phyloP scores from a whole-genome alignment of 2,329 filamentous ascomycete species.

The Metarhizium rileyi region DNA sequence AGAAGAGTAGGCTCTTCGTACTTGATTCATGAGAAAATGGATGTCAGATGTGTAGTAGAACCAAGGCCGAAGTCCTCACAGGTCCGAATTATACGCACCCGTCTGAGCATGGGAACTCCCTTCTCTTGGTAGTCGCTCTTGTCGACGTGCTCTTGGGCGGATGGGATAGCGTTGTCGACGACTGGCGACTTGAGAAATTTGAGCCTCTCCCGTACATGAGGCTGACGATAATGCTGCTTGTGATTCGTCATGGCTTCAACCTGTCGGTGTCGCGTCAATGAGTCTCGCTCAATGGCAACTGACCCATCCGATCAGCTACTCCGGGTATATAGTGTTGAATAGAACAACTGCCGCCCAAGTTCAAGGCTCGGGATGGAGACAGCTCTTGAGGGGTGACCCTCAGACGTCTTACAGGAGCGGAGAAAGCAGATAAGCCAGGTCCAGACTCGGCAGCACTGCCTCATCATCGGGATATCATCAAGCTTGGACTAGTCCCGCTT shows the following conservation, averaged over 20 bases:
- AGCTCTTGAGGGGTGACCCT: too few relatives aligned
- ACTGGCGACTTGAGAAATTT: conserved; percentile 23
- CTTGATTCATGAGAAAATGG: conserved; percentile 47
- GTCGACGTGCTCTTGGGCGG: background rate
- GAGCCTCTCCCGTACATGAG: conserved; percentile 16
- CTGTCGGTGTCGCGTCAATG: too few relatives aligned
- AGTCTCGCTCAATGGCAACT: too few relatives aligned
- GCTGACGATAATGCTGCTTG: conserved; percentile 2
- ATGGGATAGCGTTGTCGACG: conserved; percentile 1
- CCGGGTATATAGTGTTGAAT: too few relatives aligned
- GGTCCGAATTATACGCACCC: conserved; percentile 18
- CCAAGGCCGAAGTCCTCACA: conserved; percentile 25
- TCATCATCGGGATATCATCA: too few relatives aligned
- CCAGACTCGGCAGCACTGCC: too few relatives aligned
- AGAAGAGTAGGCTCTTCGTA: conserved; percentile 26
- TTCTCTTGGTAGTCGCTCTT: conserved; percentile 2
- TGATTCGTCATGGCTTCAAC: conserved; percentile 10
- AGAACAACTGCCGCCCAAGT: too few relatives aligned
- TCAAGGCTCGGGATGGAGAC: too few relatives aligned
- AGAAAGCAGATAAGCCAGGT: too few relatives aligned
- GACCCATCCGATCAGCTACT: too few relatives aligned
- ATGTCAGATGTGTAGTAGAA: conserved; percentile 30
- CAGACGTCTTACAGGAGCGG: too few relatives aligned
- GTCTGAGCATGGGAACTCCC: conserved; percentile 16
- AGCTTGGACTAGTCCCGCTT: too few relatives aligned